A percentile compares a stretch with the other conserved stretches of the same genome.
Conservation (phyloP, 2,329 filamentous ascomycete genomes). For the Cytospora paraplurivora region DNA sequence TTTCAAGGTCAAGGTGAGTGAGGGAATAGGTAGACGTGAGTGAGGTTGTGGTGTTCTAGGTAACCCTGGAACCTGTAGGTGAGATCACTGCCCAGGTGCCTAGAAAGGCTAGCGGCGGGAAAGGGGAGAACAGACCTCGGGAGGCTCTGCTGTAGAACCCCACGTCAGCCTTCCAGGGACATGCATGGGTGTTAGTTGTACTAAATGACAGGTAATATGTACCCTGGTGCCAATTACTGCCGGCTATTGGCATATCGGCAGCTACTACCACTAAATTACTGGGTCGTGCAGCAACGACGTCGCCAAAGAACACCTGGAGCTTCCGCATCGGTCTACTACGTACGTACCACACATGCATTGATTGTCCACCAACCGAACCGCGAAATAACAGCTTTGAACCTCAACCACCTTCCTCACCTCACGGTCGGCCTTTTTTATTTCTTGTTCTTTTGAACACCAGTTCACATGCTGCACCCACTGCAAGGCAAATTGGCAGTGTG, state of each 20-base stretch:
- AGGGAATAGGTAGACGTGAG: too few relatives aligned
- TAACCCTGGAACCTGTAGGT: neutral
- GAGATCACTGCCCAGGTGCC: neutral
- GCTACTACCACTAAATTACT: neutral
- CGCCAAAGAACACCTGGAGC: slow-evolving; percentile 28
- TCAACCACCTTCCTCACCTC: neutral
- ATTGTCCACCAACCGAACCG: too few relatives aligned
- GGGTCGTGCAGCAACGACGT: slow-evolving; percentile 1
- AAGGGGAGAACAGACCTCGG: slow-evolving; percentile 1
- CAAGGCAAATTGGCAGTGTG: neutral
- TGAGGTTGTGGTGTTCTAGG: neutral
- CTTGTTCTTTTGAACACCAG: neutral
- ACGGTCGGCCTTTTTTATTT: neutral
- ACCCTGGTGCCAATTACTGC: neutral
- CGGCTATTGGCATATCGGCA: too few relatives aligned
- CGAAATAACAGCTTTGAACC: slow-evolving; percentile 1
- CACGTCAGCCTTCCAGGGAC: neutral
- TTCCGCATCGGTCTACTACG: slow-evolving; percentile 4
- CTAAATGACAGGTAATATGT: neutral
- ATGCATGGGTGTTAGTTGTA: neutral
- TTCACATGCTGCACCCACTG: neutral
- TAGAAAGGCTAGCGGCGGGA: slow-evolving; percentile 13
- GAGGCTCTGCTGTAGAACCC: slow-evolving; percentile 6
- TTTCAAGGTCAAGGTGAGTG: too few relatives aligned
- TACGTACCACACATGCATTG: neutral